Percentiles rank a stretch among this genome's conserved stretches.
Conservation (phyloP, 768 basidiomycete genomes). For the Rhodotorula babjevae region DNA sequence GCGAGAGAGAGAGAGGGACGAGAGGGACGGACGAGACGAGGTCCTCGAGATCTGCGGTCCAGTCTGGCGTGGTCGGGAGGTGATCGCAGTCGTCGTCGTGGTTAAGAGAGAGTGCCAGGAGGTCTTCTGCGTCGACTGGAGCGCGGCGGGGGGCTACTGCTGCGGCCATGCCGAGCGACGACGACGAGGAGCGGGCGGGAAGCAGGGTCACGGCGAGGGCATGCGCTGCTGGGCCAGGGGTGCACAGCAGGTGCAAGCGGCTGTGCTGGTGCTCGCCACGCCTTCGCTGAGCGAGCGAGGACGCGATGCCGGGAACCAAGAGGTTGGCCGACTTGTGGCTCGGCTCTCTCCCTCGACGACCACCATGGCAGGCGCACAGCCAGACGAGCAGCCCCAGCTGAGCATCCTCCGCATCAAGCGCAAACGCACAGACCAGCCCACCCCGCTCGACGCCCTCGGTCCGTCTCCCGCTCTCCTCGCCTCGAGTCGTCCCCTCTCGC, state of each 20-base stretch:
- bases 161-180: background rate
- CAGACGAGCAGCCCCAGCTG: background rate
- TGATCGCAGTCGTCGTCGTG: background rate
- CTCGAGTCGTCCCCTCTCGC: background rate
- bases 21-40: slow-evolving; percentile 7
- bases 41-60: slow-evolving; percentile 29
- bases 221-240: no score
- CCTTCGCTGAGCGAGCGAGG: no score
- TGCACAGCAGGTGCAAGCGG: no score
- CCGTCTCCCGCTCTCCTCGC: background rate
- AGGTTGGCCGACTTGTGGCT: no score
- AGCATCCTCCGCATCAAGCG: slow-evolving; percentile 40
- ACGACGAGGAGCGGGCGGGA: background rate
- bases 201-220: no score
- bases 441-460: slow-evolving; percentile 40
- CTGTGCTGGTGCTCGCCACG: no score
- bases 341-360: background rate
- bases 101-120: slow-evolving; percentile 4
- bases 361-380: no score
- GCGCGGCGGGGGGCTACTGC: background rate
- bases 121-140: slow-evolving; percentile 1
- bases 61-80: slow-evolving; percentile 3
- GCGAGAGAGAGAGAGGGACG: background rate
- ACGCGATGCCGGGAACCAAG: no score
- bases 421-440: slow-evolving; percentile 26